Conservation (phyloP, 1,284 basidiomycete genomes). For the Sporisorium exsertum region DNA sequence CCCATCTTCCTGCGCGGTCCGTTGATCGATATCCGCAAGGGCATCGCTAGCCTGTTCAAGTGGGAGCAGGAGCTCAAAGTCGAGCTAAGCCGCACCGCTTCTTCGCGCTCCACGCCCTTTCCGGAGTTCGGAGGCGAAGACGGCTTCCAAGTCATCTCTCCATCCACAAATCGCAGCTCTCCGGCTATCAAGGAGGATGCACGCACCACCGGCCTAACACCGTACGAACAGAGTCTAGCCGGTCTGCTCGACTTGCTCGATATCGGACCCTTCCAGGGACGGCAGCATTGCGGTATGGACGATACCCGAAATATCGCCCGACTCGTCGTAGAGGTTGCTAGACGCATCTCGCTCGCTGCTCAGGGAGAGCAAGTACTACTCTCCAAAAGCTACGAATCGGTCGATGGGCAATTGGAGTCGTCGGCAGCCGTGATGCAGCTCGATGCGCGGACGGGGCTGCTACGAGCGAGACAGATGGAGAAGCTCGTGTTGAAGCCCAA, state of each 20-base stretch:
- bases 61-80: constrained; percentile 44
- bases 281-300: constrained; percentile 72
- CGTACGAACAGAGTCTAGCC: constrained; percentile 49
- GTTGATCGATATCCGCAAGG: constrained; percentile 68
- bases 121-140: constrained; percentile 41
- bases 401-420: constrained; percentile 33
- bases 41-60: constrained; percentile 46
- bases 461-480: constrained; percentile 39
- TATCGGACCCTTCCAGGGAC: constrained; percentile 68
- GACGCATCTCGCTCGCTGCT: constrained; percentile 22
- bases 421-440: constrained; percentile 24
- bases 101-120: constrained; percentile 14
- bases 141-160: constrained; percentile 48
- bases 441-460: constrained; percentile 3
- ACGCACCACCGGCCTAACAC: constrained; percentile 21
- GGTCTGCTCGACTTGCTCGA: constrained; percentile 49
- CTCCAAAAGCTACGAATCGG: constrained; percentile 23
- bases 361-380: constrained; percentile 33
- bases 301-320: constrained; percentile 71
- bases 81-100: constrained; percentile 7
- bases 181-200: constrained; percentile 13
- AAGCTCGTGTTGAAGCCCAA: constrained; percentile 35
- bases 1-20: constrained; percentile 56
- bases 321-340: constrained; percentile 61
- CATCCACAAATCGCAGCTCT: background rate